Percentiles rank a stretch among this genome's conserved stretches.
phyloP scores from a whole-genome alignment of 2,329 filamentous ascomycete species.

The Colletotrichum theobromicola region DNA sequence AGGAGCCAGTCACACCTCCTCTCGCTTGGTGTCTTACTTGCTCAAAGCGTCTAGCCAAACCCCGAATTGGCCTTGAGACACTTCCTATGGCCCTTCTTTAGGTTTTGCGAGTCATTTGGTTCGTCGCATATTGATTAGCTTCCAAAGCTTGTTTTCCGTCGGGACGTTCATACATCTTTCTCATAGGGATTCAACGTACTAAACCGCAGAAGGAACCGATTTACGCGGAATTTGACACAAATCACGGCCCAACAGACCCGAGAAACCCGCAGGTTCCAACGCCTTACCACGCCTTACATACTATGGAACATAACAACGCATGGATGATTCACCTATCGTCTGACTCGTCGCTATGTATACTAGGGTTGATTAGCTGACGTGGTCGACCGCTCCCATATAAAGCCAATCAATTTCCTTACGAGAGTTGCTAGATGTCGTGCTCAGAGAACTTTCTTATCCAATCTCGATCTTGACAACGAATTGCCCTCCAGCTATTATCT shows the following conservation, averaged over 20 bases:
- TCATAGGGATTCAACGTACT: not conserved
- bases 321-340: not conserved
- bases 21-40: not conserved
- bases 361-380: not conserved
- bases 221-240: not conserved
- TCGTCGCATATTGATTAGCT: not conserved
- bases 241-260: not conserved
- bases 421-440: not conserved
- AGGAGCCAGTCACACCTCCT: not conserved
- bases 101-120: not conserved
- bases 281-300: not conserved
- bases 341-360: not conserved
- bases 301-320: not conserved
- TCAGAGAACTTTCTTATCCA: rapidly evolving
- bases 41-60: not conserved
- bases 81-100: not conserved
- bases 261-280: not conserved
- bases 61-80: not conserved
- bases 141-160: not conserved
- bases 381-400: not conserved
- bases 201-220: not conserved
- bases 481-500: not conserved
- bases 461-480: not conserved
- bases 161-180: not conserved
- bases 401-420: not conserved